Evolutionary conservation across 148 eudicot species (phyloP), one percentile per base, ranked within the genome.

Genomic region (Chenopodium suecicum): DNA sequence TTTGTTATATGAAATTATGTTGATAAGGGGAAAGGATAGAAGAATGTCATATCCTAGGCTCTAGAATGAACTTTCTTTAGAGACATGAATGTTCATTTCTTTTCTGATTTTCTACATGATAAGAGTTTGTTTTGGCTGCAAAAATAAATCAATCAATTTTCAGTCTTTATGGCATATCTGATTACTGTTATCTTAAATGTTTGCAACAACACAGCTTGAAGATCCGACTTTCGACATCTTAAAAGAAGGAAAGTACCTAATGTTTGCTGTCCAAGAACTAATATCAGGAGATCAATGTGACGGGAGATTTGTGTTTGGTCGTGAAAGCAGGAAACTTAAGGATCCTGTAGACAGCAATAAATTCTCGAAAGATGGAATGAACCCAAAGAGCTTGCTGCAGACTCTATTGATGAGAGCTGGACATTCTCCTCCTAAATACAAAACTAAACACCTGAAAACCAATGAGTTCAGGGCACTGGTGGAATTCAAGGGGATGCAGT

Each of bases 401-500:
- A 97, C 99, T 22, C 92, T 97, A 25, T 76, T 97, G 84, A 91
- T 94, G 99, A 91, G 99, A 83, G 99, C 99, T 0, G 98, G 99
- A 73, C 99, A 97, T 86, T 85, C 97, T 17, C 95, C 99, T 58
- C 99, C 99, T 2, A 94, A 94, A 74, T 97, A 97, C 92, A 97
- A 94, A 87, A 85, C 91, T 8, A 97, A 97, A 83, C 99, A 94
- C 84, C 89, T 97, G 20, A 97, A 94, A 85, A 94, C 95, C 25
- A 97, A 94, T 60, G 99, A 94, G 78, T 97, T 94, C 83, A 89
- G 99, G 87, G 94, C 99, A 6, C 80, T 97, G 62, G 98, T 90
- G 13, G 99, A 94, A 89, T 92, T 97, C 84, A 97, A 94, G 79
- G 98, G 97, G n/a, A 94, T 94, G 98, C 99, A 97, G 74, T 97